Base-by-base conservation (phyloP, 352 stramenopile genomes). In the Globisporangium rhizosaccharum region DNA sequence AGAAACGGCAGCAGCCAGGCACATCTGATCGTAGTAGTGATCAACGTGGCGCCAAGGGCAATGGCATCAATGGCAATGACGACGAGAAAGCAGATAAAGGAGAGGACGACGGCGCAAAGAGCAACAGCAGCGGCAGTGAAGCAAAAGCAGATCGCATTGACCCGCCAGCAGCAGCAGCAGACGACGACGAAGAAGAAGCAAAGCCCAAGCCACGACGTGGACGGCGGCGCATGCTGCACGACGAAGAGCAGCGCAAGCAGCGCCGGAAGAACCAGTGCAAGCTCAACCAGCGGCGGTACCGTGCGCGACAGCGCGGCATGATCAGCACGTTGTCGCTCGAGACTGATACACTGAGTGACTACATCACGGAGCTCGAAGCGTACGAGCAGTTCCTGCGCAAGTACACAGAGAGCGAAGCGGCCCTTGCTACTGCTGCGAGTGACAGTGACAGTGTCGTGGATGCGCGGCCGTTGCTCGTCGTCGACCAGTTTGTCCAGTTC, bases 241-340 rank as follows among this genome's bases (percentile, higher is more conserved):
- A 90, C 54, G 79, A 87, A 37, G 79, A 72, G 44, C 71, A 87
- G 53, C 77, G 77, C 36, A 85, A 82, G 51, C 65, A 72, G 4
- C 62, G 80, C 23, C 80, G 80, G 36, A 90, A 90, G 58, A 75
- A 72, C 59, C 80, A 90, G 61, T 90, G 80, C 65, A 87, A 86
- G 49, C 70, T 90, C 51, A 90, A 90, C 60, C 80, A 90, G 51
- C 76, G 80, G 10, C 58, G 80, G 37, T 90, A 90, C 56, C 68
- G 80, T n/a, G 80, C 77, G 4, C 67, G 78, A 51, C 80, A 90
- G 61, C 60, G 73, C 41, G 78, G 75, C 14, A 73, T 88, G 59
- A 85, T 88, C 58, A 83, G 63, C 46, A 79, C 68, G 39, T 44
- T 90, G 41, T 83, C 78, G 49, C 59, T 86, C 10, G 80, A 87